Evolutionary conservation across 768 basidiomycete genomes (phyloP).

Genomic region (Suillus americanus): DNA sequence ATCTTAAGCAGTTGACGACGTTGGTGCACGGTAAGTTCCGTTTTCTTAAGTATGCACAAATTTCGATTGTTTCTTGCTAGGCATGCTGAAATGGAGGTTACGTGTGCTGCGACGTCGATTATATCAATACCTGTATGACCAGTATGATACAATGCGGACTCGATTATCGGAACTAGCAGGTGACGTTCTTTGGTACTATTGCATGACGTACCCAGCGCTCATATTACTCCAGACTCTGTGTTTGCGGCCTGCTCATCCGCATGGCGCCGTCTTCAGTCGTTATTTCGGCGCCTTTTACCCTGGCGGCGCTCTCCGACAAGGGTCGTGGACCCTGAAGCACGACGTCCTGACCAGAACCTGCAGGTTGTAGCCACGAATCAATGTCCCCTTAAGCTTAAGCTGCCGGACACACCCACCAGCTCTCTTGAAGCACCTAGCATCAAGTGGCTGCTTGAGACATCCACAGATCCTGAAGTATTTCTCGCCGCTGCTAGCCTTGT

Average conservation of each 20-base stretch:
- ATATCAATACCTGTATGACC: too few relatives aligned
- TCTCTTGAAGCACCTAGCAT: slow-evolving; percentile 2
- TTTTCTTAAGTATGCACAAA: not conserved
- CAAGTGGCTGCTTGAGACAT: slow-evolving; percentile 20
- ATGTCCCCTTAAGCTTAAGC: not conserved
- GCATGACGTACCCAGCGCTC: not conserved
- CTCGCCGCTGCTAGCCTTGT: not conserved
- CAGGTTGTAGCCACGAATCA: not conserved
- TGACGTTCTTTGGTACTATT: not conserved
- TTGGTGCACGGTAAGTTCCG: not conserved
- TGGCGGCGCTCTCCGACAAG: not conserved
- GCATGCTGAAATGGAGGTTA: not conserved
- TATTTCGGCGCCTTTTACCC: not conserved
- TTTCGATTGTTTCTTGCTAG: too few relatives aligned
- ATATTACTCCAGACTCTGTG: not conserved
- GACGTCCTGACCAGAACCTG: not conserved
- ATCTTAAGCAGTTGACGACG: not conserved
- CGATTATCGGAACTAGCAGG: not conserved
- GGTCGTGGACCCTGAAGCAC: not conserved
- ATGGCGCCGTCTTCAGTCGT: not conserved
- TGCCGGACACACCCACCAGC: not conserved
- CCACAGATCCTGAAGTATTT: slow-evolving; percentile 15
- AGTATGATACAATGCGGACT: too few relatives aligned
- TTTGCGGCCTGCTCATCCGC: not conserved
- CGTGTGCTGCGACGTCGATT: too few relatives aligned